Base-by-base conservation (phyloP, 208 protist species). In the Acanthamoeba culbertsoni region DNA sequence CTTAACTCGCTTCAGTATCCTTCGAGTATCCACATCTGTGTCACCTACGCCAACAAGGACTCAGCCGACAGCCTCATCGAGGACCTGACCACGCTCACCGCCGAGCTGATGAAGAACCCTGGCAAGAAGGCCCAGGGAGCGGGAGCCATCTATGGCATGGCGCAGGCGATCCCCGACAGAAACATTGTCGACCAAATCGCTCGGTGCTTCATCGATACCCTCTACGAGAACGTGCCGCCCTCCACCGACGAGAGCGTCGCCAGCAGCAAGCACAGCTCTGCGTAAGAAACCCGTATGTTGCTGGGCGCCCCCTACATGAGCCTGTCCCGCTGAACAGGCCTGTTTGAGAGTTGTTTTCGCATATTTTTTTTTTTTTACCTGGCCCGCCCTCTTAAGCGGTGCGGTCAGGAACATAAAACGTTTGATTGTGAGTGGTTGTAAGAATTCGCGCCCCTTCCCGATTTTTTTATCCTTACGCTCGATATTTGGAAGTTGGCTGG, bases 61-160 rank as follows among this genome's bases (percentile, higher is more conserved):
- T 63, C 71, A 37, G 91, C 45, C 6, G 35, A 96, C 1, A 23
- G 65, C 18, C 95, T 97, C 51, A 71, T 96, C 42, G 4, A 62
- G 23, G 95, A 96, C 42, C 26, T 97, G 12, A 75, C 68, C 51
- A 71, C 92, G 7, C 63, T 91, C 33, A 82, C 95, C 10, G n/a
- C 79, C 31, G 51, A 92, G 8, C 43, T 96, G 23, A 90, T 82
- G 40, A 43, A 65, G 35, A 93, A 94, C 33, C 93, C 57, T 31
- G 40, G 55, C 10, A 94, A 35, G 59, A 79, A 71, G 8, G 71
- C 92, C 59, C 37, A 93, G n/a, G 96, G 97, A 12, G 89, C 57
- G 0, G 98, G 95, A 28, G 98, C 98, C 42, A 94, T 99, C 48
- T 99, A 99, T 93, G 98, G 98, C 91, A 98, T 98, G 59, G 96